Evolutionary conservation across 2,329 filamentous ascomycete genomes (phyloP).

Genomic region (Aquanectria penicillioides): DNA sequence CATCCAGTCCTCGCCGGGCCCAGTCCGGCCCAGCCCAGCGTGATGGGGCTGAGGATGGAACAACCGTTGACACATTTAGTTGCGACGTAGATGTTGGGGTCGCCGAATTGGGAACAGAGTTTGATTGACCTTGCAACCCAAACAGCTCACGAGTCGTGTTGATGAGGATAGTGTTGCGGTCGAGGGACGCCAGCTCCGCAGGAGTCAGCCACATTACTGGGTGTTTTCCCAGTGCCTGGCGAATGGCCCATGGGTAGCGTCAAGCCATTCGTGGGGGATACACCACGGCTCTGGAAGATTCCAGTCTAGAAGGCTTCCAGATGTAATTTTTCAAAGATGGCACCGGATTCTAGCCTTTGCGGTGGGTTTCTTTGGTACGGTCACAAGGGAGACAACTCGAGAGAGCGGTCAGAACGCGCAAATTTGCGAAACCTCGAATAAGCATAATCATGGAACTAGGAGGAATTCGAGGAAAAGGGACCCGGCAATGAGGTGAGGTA

Average conservation of each 20-base stretch:
- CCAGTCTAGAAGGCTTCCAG: slow-evolving; percentile 30
- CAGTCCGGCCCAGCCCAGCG: slow-evolving; percentile 5
- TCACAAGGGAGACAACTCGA: too few relatives aligned
- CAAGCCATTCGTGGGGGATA: background rate
- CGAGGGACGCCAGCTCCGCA: background rate
- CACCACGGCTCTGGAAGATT: slow-evolving; percentile 9
- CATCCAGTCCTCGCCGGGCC: slow-evolving; percentile 2
- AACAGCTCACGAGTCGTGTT: slow-evolving; percentile 18
- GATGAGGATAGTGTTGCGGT: background rate
- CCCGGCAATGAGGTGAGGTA: background rate
- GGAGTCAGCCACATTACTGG: background rate
- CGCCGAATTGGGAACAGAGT: slow-evolving; percentile 10
- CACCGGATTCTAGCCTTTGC: too few relatives aligned
- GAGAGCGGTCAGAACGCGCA: too few relatives aligned
- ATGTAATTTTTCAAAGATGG: slow-evolving; percentile 4
- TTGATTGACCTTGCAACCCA: slow-evolving; percentile 13
- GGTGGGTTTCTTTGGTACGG: too few relatives aligned
- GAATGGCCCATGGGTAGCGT: background rate
- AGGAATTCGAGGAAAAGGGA: background rate
- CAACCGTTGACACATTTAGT: slow-evolving; percentile 8
- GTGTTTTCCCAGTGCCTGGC: background rate
- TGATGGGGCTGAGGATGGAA: background rate
- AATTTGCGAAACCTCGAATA: background rate
- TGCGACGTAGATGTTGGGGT: background rate
- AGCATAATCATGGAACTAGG: background rate